phyloP scores from a whole-genome alignment of 2,329 filamentous ascomycete genomes.

The Monilinia fructicola region DNA sequence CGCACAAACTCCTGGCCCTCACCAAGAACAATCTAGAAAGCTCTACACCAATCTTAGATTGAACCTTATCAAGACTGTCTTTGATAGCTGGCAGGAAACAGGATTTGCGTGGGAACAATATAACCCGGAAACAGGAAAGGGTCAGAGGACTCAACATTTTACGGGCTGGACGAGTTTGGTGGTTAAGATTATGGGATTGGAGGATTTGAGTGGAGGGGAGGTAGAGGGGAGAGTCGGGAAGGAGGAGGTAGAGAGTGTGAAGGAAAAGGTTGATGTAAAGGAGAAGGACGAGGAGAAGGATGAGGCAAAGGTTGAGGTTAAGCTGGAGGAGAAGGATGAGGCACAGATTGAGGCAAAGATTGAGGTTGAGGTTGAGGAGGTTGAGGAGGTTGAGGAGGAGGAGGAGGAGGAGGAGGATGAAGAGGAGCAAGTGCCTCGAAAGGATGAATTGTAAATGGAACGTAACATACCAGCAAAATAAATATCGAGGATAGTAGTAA shows the following conservation, averaged over 20 bases:
- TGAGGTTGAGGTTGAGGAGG: background rate
- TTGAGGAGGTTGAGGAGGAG: background rate
- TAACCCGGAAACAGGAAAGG: constrained; percentile 84
- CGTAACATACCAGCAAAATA: too few species aligned
- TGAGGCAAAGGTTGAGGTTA: constrained; percentile 29
- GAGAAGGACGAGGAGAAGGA: constrained; percentile 1
- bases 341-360: background rate
- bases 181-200: constrained; percentile 96
- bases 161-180: constrained; percentile 99
- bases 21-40: constrained; percentile 64
- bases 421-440: background rate
- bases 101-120: constrained; percentile 99
- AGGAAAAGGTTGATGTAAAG: background rate
- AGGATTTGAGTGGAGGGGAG: constrained; percentile 51
- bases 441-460: background rate
- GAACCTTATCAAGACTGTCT: constrained; percentile 88
- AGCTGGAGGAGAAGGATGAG: background rate
- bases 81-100: constrained; percentile 81
- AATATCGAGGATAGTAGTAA: too few species aligned
- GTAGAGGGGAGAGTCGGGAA: background rate
- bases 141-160: constrained; percentile 97
- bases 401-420: too few species aligned
- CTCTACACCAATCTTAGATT: constrained; percentile 75
- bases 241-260: background rate
- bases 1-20: constrained; percentile 59